Evolutionary conservation across 2,329 filamentous ascomycete species (phyloP), one percentile per base, ranked within the genome.

Genomic region (Coniochaeta sp.): DNA sequence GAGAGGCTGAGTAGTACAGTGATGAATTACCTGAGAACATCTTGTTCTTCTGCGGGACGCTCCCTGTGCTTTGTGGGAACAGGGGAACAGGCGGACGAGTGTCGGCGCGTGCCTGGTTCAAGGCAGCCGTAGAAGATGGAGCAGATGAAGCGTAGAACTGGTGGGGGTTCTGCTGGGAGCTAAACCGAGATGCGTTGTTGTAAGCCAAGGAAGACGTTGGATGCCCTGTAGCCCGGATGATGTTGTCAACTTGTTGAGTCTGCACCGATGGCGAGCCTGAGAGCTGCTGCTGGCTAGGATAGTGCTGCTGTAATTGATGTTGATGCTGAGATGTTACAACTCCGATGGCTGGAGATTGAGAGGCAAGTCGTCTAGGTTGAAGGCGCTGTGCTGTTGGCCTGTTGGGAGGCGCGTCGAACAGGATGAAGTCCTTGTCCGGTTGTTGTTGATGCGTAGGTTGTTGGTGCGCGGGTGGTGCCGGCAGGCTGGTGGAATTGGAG

Each of bases 351-450:
- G 60, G 61, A 63, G 67, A 64, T 63, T 72, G 70, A 55, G 67
- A 67, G 56, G 63, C 65, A 58, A 69, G 57, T 50, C 66, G 68
- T 52, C 65, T 75, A 75, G 60, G 71, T 73, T 61, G 70, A 67
- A 64, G 63, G 63, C 14, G 20, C 18, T 42, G 38, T 42, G 18
- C 20, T 24, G 38, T 26, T 24, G n/a, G 38, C 38, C 38, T 16
- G n/a, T n/a, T n/a, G 22, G 38, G 26, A 42, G 38, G 38, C 38
- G 18, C 33, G 33, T 38, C 33, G 33, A 85, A 89, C 77, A 91
- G 82, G 73, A 88, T 84, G 69, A 91, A 91, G 83, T 91, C 87
- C 77, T 85, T n/a, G n/a, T n/a, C n/a, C n/a, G n/a, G 78, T 65
- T 80, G 80, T 53, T 71, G 76, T 61, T 75, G 73, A 68, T 72